Percentiles rank a stretch among this genome's conserved stretches.
phyloP scores from a whole-genome alignment of 305 asterid genomes.

The Solanum aculeatissimum region DNA sequence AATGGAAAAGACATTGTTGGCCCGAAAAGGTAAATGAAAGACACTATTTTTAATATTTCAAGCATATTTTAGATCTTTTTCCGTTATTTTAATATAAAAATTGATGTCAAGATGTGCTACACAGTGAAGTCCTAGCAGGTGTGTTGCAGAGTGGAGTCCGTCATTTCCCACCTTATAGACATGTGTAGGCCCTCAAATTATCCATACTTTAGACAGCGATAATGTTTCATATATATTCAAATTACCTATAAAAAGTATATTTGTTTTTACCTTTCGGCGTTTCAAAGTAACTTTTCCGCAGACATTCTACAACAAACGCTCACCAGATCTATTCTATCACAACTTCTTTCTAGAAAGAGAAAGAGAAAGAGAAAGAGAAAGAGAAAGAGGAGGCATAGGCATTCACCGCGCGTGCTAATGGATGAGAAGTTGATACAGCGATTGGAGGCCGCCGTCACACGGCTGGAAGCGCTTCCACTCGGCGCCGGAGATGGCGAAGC shows the following conservation, averaged over 20 bases:
- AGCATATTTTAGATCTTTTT: too few species aligned
- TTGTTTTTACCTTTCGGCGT: not conserved
- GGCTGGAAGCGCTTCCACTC: conserved; percentile 58
- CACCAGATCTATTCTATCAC: not conserved
- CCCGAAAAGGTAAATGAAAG: too few species aligned
- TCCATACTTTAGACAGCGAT: not conserved
- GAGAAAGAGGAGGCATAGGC: not conserved
- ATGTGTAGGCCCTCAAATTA: not conserved
- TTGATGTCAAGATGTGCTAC: too few species aligned
- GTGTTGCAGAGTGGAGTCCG: not conserved
- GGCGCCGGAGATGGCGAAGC: conserved; percentile 33
- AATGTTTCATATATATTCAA: not conserved
- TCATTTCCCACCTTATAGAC: not conserved
- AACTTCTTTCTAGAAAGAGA: not conserved
- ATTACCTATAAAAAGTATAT: too few species aligned
- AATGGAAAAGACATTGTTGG: too few species aligned
- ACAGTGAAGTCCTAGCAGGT: not conserved
- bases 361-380: not conserved
- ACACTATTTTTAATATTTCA: too few species aligned
- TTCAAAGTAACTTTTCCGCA: not conserved
- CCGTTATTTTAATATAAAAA: too few species aligned
- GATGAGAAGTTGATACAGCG: conserved; percentile 70
- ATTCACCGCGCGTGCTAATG: conserved; percentile 4
- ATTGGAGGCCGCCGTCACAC: conserved; percentile 83
- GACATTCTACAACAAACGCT: not conserved